These are phyloP conservation scores for Colletotrichum orchidophilum DNA, from an alignment of 2,329 filamentous ascomycete species.

Conservation along the genomic window DNA sequence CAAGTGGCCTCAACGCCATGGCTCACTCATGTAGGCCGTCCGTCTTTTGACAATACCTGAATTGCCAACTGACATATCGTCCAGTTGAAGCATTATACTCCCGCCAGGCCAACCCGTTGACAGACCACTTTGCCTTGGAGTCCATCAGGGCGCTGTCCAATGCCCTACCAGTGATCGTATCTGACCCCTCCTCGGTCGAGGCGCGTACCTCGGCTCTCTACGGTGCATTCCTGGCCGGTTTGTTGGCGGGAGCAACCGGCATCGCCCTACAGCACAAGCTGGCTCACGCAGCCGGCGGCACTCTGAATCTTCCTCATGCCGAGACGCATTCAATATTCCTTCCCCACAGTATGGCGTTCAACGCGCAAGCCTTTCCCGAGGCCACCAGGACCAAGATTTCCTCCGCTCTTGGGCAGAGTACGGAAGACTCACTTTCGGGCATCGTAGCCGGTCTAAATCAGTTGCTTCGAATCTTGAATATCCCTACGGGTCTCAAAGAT, in stretches of 20 bases:
- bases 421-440: constrained; percentile 6
- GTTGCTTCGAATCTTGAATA: constrained; percentile 45
- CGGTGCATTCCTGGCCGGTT: constrained; percentile 30
- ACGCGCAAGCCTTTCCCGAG: constrained; percentile 7
- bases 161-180: constrained; percentile 62
- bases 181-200: constrained; percentile 51
- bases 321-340: constrained; percentile 32
- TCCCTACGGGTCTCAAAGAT: constrained; percentile 60
- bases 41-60: neutral
- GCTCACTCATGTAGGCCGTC: constrained; percentile 26
- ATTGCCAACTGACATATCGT: neutral
- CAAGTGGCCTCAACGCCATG: constrained; percentile 32
- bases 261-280: constrained; percentile 33
- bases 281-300: constrained; percentile 26
- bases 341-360: constrained; percentile 30
- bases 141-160: constrained; percentile 30
- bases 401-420: constrained; percentile 21
- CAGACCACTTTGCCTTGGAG: constrained; percentile 25
- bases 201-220: constrained; percentile 49
- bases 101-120: constrained; percentile 27
- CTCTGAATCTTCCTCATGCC: constrained; percentile 29
- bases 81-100: constrained; percentile 31
- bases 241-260: constrained; percentile 20
- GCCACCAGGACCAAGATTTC: constrained; percentile 3
- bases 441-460: constrained; percentile 30